Conservation (phyloP, 1,284 basidiomycete species). For the Ustilago shanxiensis region DNA sequence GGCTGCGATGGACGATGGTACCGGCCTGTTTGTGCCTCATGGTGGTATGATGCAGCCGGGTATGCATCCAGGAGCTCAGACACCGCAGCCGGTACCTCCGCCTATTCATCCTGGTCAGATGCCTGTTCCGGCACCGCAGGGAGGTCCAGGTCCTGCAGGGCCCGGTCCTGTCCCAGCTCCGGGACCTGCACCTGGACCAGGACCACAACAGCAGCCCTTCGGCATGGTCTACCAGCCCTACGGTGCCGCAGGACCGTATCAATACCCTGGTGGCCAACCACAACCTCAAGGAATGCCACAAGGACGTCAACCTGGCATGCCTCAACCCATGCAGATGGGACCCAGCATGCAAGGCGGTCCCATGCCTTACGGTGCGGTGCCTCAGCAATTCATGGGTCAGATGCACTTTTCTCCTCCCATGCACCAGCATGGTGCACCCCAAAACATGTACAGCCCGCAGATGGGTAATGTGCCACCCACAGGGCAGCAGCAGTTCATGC, state of each 20-base stretch:
- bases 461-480: constrained; percentile 52
- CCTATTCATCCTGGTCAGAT: constrained; percentile 39
- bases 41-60: constrained; percentile 44
- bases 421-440: constrained; percentile 54
- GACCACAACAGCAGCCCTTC: constrained; percentile 44
- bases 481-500: constrained; percentile 44
- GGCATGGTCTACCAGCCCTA: constrained; percentile 56
- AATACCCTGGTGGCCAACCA: constrained; percentile 43
- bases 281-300: constrained; percentile 35
- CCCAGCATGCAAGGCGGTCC: constrained; percentile 41
- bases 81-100: constrained; percentile 37
- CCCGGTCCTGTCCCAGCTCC: constrained; percentile 18
- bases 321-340: constrained; percentile 43
- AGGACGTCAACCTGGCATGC: constrained; percentile 38
- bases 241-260: constrained; percentile 47
- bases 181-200: constrained; percentile 17
- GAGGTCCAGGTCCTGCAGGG: constrained; percentile 14
- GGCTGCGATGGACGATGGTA: constrained; percentile 35
- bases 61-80: constrained; percentile 42
- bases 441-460: constrained; percentile 62
- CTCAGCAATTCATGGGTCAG: constrained; percentile 55
- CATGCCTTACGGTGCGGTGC: constrained; percentile 51
- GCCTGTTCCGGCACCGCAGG: constrained; percentile 23
- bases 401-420: constrained; percentile 62
- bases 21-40: constrained; percentile 40